Conservation (phyloP, 2,329 filamentous ascomycete genomes). For the Pseudodiploospora longispora region DNA sequence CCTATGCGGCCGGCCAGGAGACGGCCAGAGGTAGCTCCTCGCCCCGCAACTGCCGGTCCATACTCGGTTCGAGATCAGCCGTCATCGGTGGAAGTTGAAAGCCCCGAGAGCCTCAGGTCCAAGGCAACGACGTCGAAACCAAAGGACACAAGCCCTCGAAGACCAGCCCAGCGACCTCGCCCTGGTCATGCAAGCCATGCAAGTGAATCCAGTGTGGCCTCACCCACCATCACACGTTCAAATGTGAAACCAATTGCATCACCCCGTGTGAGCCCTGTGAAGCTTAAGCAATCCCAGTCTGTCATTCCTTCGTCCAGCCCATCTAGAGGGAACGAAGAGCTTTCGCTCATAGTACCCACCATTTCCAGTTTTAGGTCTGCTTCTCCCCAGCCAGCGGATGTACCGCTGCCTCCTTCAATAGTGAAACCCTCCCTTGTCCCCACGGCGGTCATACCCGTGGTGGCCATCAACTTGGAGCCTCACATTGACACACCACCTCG, state of each 20-base stretch:
- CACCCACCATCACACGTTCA: constrained; percentile 27
- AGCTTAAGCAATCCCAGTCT: constrained; percentile 26
- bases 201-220: constrained; percentile 43
- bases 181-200: constrained; percentile 40
- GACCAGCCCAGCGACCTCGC: constrained; percentile 36
- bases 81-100: constrained; percentile 24
- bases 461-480: constrained; percentile 7
- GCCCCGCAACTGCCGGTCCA: constrained; percentile 57
- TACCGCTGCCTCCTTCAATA: constrained; percentile 8
- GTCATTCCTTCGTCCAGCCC: constrained; percentile 31
- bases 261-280: constrained; percentile 34
- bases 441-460: constrained; percentile 3
- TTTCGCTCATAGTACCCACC: constrained; percentile 44
- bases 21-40: constrained; percentile 47
- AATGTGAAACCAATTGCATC: constrained; percentile 28
- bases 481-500: constrained; percentile 23
- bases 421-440: constrained; percentile 5
- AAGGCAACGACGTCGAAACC: constrained; percentile 41
- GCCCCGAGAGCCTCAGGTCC: constrained; percentile 38
- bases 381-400: constrained; percentile 18
- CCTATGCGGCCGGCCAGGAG: constrained; percentile 54
- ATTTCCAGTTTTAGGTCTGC: constrained; percentile 29
- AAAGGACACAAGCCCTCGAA: constrained; percentile 44
- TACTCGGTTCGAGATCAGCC: constrained; percentile 53
- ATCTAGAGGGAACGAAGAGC: constrained; percentile 41